Conservation (phyloP, 805 yeast genomes). For the Cyberlindnera bimundalis region DNA sequence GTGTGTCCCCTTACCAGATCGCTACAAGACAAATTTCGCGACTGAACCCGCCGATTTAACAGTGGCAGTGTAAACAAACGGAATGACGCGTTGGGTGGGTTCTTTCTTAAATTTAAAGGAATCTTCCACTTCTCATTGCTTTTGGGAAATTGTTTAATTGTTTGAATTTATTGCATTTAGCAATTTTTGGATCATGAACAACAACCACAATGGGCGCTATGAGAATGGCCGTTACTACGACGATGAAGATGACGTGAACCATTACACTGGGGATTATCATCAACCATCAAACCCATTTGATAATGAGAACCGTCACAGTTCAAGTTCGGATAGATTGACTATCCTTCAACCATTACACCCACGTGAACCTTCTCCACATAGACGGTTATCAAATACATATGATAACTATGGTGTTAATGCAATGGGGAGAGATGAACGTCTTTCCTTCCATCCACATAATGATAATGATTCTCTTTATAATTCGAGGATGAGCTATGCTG, state of each 20-base stretch:
- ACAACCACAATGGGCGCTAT: neutral
- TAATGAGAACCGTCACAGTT: constrained; percentile 13
- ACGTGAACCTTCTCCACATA: constrained; percentile 13
- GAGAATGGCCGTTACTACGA: constrained; percentile 6
- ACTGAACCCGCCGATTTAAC: no score
- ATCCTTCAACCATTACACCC: constrained; percentile 12
- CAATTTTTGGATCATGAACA: neutral
- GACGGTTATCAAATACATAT: constrained; percentile 5
- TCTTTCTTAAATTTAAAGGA: neutral
- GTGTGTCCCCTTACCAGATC: no score
- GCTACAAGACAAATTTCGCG: no score
- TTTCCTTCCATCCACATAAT: constrained; percentile 10
- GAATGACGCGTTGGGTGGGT: constrained; percentile 1
- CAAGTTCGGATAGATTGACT: constrained; percentile 11
- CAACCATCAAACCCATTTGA: constrained; percentile 17
- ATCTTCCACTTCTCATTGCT: neutral
- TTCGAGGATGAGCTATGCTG: constrained; percentile 3
- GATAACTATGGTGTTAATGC: constrained; percentile 5
- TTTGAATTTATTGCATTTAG: no score
- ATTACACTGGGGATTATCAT: constrained; percentile 10
- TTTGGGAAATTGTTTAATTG: no score
- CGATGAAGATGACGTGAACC: constrained; percentile 6
- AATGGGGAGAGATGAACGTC: constrained; percentile 3
- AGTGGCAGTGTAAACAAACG: constrained; percentile 4
- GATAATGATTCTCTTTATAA: constrained; percentile 6